Evolutionary conservation across 352 stramenopile species (phyloP), one percentile per base, ranked within the genome.

Genomic region (Elongisporangium senticosum): DNA sequence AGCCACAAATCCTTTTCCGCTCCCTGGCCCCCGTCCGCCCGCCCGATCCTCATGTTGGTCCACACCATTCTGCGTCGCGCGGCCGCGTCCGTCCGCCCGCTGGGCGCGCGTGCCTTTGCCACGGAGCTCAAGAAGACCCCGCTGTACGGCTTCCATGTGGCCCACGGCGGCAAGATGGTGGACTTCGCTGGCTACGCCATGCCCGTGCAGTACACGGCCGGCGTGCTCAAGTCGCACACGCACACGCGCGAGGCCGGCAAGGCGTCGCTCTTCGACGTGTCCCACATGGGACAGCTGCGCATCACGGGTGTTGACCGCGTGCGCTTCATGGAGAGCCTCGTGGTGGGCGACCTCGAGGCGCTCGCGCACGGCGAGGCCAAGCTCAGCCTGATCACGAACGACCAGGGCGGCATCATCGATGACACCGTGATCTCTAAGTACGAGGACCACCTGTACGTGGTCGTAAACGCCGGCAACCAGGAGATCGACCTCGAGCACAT

Each of bases 391-490:
- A 87, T 99, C 51, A 99, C 95, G 2, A 99, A 99, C 69, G 86
- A 89, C 58, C 71, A 95, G 19, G 97, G 97, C 53, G 96, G 96
- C 40, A 99, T 99, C 72, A 93, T 99, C 53, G 97, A 99, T 71
- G 97, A 99, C 77, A 98, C 91, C 49, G 96, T 99, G 50, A 96
- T 99, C 70, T 98, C 93, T 19, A 97, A 97, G 71, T 96, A 96
- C 57, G 85, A 93, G 20, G 96, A 98, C 71, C 77, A 96, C 65
- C 39, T 95, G 48, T 92, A 94, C 65, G 97, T 99, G 70, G 96
- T 99, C 43, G 95, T 99, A 47, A 99, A 99, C 75, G 97, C 96
- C 19, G 93, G 90, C 37, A 98, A 97, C 72, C 98, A 99, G 75
- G 90, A 97, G 68, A 87, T 86, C 49, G 96, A 99, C 67, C 88